Base-by-base conservation (phyloP, 2,329 filamentous ascomycete species). In the Drechslerella stenobrocha region DNA sequence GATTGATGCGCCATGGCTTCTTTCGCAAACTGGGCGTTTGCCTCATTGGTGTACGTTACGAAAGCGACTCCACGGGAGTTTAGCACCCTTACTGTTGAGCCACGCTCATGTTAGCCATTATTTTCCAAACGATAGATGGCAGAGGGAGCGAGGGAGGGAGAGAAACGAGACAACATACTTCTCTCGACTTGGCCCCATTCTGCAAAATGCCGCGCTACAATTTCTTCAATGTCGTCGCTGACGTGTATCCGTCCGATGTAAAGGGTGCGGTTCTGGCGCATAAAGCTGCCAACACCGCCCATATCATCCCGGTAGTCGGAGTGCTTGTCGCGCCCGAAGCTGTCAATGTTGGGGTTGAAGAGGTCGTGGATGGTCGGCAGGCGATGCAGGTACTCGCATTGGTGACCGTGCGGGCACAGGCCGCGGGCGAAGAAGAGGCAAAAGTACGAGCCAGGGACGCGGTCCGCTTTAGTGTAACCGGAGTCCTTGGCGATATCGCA, bases 141-240 rank as follows among this genome's bases (percentile, higher is more conserved):
- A 57, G 42, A 13, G 24, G 9, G 8, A 34, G 44, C 30, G 7
- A 9, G 8, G 23, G 45, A 32, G 23, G 22, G 26, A 50, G 18
- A 32, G 28, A 5, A 30, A 18, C 42, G 13, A 7, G n/a, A 22
- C 34, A 24, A 74, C 76, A 73, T 75, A 79, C 75, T 86, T 44
- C 93, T 84, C 76, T 97, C 92, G 50, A 98, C 80, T 73, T 91
- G 88, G 0, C 93, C 93, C 91, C 91, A 98, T 81, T 98, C 93
- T 22, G 90, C 87, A 75, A 97, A 96, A 77, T 98, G 93, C 11
- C 95, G 82, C 26, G 92, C 87, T 3, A 97, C 92, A 32, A 97
- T 84, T 77, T 98, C 93, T 75, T 98, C 92, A 70, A 97, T 96
- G 74, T 97, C 92, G 76, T 97, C 93, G 9, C 87, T 92, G 32